Percentiles rank a stretch among this genome's conserved stretches.
Conservation (phyloP, 306 rosid species). For the Quillaja saponaria region DNA sequence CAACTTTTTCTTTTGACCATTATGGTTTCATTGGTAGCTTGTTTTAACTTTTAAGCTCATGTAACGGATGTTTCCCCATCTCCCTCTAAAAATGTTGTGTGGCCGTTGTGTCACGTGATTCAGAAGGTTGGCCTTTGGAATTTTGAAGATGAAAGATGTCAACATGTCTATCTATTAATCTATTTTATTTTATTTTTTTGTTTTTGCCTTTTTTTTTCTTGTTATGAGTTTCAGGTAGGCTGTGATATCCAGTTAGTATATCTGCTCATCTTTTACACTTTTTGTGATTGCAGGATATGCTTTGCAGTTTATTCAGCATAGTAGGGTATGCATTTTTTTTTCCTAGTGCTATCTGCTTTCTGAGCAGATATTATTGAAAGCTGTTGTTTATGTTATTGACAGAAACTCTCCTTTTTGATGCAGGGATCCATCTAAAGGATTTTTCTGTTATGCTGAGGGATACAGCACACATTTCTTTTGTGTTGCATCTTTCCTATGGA, state of each 20-base stretch:
- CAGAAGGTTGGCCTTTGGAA: slow-evolving; percentile 18
- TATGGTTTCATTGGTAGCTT: slow-evolving; percentile 9
- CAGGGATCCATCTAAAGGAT: slow-evolving; percentile 92
- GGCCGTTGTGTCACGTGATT: slow-evolving; percentile 14
- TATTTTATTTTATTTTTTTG: slow-evolving; percentile 7
- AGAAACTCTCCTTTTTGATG: slow-evolving; percentile 32
- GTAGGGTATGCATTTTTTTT: slow-evolving; percentile 65
- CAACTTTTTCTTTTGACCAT: slow-evolving; percentile 11
- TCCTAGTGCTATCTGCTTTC: slow-evolving; percentile 17
- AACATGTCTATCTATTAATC: slow-evolving; percentile 16
- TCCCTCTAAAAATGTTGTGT: not conserved
- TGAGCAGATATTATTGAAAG: slow-evolving; percentile 29
- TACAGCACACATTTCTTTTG: slow-evolving; percentile 92
- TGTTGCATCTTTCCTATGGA: slow-evolving; percentile 98
- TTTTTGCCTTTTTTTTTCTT: slow-evolving; percentile 21
- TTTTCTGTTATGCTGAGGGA: slow-evolving; percentile 86
- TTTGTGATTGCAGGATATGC: slow-evolving; percentile 78
- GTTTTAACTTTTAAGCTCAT: not conserved
- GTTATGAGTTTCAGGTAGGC: slow-evolving; percentile 14
- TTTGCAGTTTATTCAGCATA: slow-evolving; percentile 97
- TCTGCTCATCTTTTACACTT: slow-evolving; percentile 37
- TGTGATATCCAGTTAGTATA: not conserved
- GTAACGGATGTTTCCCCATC: slow-evolving; percentile 10
- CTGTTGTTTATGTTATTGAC: slow-evolving; percentile 21
- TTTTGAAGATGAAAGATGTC: slow-evolving; percentile 8